phyloP scores from a whole-genome alignment of 768 basidiomycete species.

The Amanita exitialis region DNA sequence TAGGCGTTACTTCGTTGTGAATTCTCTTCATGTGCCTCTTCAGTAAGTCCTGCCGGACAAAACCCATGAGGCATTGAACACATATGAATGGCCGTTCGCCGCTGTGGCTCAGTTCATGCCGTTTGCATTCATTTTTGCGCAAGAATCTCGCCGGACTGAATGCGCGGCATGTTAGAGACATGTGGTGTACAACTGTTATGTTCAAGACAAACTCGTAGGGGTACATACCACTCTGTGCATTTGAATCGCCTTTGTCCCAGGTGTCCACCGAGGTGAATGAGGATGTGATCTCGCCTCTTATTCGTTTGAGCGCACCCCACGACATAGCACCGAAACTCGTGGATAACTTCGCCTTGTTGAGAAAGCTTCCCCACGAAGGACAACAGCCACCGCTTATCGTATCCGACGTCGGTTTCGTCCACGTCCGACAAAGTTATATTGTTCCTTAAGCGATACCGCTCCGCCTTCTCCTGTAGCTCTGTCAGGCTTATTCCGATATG shows the following conservation, averaged over 20 bases:
- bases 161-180: neutral
- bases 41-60: slow-evolving; percentile 60
- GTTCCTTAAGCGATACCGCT: slow-evolving; percentile 41
- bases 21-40: slow-evolving; percentile 54
- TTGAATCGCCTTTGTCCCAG: slow-evolving; percentile 58
- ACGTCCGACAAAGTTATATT: slow-evolving; percentile 15
- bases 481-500: slow-evolving; percentile 48
- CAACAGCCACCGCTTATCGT: slow-evolving; percentile 57
- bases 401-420: slow-evolving; percentile 27
- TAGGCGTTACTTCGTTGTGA: slow-evolving; percentile 26
- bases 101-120: slow-evolving; percentile 59
- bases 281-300: slow-evolving; percentile 65
- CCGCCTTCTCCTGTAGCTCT: slow-evolving; percentile 45
- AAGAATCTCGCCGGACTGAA: slow-evolving; percentile 51
- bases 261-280: slow-evolving; percentile 66
- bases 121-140: slow-evolving; percentile 71
- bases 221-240: slow-evolving; percentile 53
- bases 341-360: slow-evolving; percentile 40
- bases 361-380: slow-evolving; percentile 62
- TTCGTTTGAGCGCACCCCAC: slow-evolving; percentile 57
- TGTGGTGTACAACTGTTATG: neutral
- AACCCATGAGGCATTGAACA: slow-evolving; percentile 42
- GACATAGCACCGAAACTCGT: slow-evolving; percentile 62
- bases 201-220: neutral
- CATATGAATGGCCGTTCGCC: slow-evolving; percentile 52